Conservation (phyloP, 352 stramenopile species). For the Pythium vanterpoolii region DNA sequence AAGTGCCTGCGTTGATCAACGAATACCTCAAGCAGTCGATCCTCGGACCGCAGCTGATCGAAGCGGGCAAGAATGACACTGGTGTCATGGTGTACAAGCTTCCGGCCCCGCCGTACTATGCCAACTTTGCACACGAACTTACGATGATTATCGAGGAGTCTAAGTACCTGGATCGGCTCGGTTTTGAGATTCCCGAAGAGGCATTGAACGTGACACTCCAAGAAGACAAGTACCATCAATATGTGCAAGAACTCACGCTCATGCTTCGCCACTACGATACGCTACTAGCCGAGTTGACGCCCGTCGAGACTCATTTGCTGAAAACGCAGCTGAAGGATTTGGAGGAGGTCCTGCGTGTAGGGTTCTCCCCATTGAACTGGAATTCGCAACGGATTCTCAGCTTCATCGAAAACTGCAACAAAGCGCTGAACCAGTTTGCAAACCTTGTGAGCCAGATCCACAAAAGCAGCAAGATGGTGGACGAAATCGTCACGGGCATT, state of each 20-base stretch:
- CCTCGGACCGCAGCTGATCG: slow-evolving; percentile 76
- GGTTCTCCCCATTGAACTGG: slow-evolving; percentile 96
- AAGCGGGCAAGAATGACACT: slow-evolving; percentile 72
- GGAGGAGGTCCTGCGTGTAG: slow-evolving; percentile 80
- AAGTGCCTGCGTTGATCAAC: slow-evolving; percentile 82
- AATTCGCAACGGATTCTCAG: slow-evolving; percentile 95
- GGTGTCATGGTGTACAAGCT: slow-evolving; percentile 81
- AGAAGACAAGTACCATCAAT: slow-evolving; percentile 95
- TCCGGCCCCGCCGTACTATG: slow-evolving; percentile 88
- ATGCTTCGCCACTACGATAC: slow-evolving; percentile 92
- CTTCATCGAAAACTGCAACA: slow-evolving; percentile 93
- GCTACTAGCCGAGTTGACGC: slow-evolving; percentile 76
- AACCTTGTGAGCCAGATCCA: slow-evolving; percentile 94
- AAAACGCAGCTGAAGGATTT: slow-evolving; percentile 89
- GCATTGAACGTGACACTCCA: slow-evolving; percentile 95
- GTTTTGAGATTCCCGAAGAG: slow-evolving; percentile 94
- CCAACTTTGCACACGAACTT: slow-evolving; percentile 93
- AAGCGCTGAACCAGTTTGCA: slow-evolving; percentile 91
- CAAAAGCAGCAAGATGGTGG: slow-evolving; percentile 94
- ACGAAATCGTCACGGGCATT: slow-evolving; percentile 91
- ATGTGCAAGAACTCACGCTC: slow-evolving; percentile 88
- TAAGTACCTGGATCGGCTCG: slow-evolving; percentile 94
- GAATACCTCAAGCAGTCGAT: slow-evolving; percentile 94
- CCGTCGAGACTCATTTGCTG: slow-evolving; percentile 89
- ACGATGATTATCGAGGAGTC: slow-evolving; percentile 95